Evolutionary conservation across 768 basidiomycete species (phyloP).

Genomic region (Agaricus bisporus): DNA sequence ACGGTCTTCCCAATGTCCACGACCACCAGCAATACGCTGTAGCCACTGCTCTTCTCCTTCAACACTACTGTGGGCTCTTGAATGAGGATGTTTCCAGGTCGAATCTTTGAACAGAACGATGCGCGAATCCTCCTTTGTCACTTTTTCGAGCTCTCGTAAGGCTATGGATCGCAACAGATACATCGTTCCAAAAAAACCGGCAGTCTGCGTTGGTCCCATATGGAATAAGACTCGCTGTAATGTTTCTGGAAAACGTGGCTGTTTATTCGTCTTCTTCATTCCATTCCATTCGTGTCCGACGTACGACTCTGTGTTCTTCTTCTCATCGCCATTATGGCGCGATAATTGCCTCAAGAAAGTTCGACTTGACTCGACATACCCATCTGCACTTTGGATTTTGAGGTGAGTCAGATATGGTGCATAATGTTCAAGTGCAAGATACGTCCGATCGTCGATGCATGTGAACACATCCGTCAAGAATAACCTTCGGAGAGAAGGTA

Average conservation of each 20-base stretch:
- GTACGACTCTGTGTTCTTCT: neutral
- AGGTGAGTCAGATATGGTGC: conserved; percentile 13
- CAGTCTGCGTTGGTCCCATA: conserved; percentile 3
- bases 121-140: neutral
- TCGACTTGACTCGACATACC: conserved; percentile 4
- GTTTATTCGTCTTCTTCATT: too few species aligned
- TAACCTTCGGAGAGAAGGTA: conserved; percentile 10
- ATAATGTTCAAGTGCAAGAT: conserved; percentile 8
- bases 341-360: conserved; percentile 7
- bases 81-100: neutral
- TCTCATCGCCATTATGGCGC: neutral
- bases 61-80: neutral
- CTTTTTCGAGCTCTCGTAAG: conserved; percentile 1
- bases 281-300: neutral
- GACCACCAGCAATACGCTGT: conserved; percentile 10
- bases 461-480: conserved; percentile 9
- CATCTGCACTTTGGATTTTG: conserved; percentile 5
- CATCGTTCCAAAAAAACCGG: conserved; percentile 6
- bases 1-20: conserved; percentile 10
- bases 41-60: conserved; percentile 12
- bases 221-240: conserved; percentile 11
- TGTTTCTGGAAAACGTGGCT: conserved; percentile 6
- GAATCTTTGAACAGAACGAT: conserved; percentile 8
- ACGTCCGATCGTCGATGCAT: conserved; percentile 2
- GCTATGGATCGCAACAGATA: neutral